A percentile compares a stretch with the other conserved stretches of the same genome.
phyloP scores from a whole-genome alignment of 805 yeast genomes.

The Cephaloascus albidus region DNA sequence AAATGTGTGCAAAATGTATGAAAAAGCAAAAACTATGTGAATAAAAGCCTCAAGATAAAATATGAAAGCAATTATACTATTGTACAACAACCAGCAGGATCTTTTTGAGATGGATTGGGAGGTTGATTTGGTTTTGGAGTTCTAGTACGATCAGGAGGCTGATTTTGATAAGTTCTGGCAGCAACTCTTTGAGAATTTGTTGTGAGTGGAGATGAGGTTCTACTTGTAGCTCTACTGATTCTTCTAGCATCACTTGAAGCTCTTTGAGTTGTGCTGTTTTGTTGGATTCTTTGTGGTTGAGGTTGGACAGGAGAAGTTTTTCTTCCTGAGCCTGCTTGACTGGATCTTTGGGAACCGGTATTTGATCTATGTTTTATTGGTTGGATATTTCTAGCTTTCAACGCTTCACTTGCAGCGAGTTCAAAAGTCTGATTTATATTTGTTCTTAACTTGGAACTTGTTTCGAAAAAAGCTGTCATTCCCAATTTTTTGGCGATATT shows the following conservation, averaged over 20 bases:
- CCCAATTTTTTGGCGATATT: constrained; percentile 6
- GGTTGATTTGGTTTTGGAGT: not conserved
- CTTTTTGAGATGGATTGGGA: not conserved
- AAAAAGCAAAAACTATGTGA: not conserved
- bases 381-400: not conserved
- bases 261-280: not conserved
- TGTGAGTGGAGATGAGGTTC: not conserved
- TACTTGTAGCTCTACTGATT: not conserved
- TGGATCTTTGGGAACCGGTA: not conserved
- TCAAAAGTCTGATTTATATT: constrained; percentile 9
- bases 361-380: not conserved
- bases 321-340: not conserved
- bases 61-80: not conserved
- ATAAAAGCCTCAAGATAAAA: too few species aligned
- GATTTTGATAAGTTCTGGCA: not conserved
- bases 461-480: constrained; percentile 6
- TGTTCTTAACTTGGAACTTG: constrained; percentile 8
- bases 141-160: not conserved
- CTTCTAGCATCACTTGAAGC: not conserved
- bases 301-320: not conserved
- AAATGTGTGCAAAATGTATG: not conserved
- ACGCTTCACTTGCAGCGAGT: not conserved
- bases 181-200: not conserved
- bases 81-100: not conserved
- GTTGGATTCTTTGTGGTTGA: not conserved